phyloP scores from a whole-genome alignment of 352 stramenopile species.

The Phytophthora pini region DNA sequence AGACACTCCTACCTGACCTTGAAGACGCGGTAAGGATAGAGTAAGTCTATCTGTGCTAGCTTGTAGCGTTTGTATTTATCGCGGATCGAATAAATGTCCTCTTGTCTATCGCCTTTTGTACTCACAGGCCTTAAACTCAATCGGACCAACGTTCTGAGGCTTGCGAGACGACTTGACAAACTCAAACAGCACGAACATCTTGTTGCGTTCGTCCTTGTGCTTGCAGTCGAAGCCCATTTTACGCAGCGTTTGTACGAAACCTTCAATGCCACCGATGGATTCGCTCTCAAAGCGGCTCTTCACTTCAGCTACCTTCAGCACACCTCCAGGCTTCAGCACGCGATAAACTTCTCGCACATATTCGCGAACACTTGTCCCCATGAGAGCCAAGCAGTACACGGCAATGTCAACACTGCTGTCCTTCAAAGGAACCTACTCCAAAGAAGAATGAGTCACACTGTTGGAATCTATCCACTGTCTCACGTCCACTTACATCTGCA shows the following conservation, averaged over 20 bases:
- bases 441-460: constrained; percentile 8
- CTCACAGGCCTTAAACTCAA: constrained; percentile 86
- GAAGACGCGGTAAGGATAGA: constrained; percentile 17
- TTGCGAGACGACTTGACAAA: constrained; percentile 72
- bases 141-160: constrained; percentile 52
- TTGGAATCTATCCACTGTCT: not conserved
- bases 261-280: constrained; percentile 64
- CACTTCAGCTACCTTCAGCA: constrained; percentile 89
- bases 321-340: constrained; percentile 93
- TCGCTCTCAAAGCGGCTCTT: constrained; percentile 86
- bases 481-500: constrained; percentile 59
- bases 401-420: constrained; percentile 93
- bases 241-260: constrained; percentile 66
- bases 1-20: constrained; percentile 19
- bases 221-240: constrained; percentile 76
- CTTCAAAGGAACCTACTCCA: constrained; percentile 90
- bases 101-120: constrained; percentile 79
- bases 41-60: not conserved
- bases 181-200: constrained; percentile 90
- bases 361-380: constrained; percentile 97
- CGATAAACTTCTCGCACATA: constrained; percentile 97
- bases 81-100: constrained; percentile 25
- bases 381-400: constrained; percentile 98
- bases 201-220: constrained; percentile 82
- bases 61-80: constrained; percentile 34